Evolutionary conservation across 2,329 filamentous ascomycete species (phyloP), one percentile per base, ranked within the genome.

Genomic region (Colletotrichum limetticola): DNA sequence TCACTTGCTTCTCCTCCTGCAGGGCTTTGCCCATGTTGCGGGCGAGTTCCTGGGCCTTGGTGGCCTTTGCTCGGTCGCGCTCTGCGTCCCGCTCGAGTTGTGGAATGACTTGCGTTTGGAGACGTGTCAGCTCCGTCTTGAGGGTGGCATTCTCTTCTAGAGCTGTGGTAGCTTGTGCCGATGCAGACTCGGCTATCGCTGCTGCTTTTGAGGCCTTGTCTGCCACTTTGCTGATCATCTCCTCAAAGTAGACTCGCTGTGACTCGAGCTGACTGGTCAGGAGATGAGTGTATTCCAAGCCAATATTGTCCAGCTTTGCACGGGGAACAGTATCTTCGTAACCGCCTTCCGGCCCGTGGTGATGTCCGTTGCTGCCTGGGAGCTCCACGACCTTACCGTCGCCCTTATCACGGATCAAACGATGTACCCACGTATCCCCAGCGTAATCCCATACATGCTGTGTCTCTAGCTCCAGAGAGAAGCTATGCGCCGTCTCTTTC

Each of bases 371-470:
- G 72, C 87, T 85, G 2, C 89, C 88, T 0, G 95, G 94, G n/a
- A 98, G 87, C 81, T 98, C 96, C 22, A 98, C 93, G 3, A 98
- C 88, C 82, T 98, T 98, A 28, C 94, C 94, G 80, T 98, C 95
- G 11, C 94, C 92, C 84, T 98, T 98, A 79, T 95, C 95, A 76
- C 97, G 93, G 68, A 99, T 97, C 64, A 98, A 90, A 11, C 97
- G 92, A 82, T 99, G 97, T 61, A 98, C 97, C 88, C 98, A 99
- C 79, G 93, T 94, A 79, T 99, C 97, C 5, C 94, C 95, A 0
- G 94, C 94, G 76, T 99, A 99, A 82, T 99, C 97, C 97, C 97
- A 99, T 1, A 99, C 95, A 77, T 98, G 93, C 81, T 99, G 96
- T 0, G 95, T 97, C 74, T 93, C 91, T 49, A 98, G 90, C 80